Evolutionary conservation across 129 eudicot genomes (phyloP).

Genomic region (Chrysanthemum makinoi): DNA sequence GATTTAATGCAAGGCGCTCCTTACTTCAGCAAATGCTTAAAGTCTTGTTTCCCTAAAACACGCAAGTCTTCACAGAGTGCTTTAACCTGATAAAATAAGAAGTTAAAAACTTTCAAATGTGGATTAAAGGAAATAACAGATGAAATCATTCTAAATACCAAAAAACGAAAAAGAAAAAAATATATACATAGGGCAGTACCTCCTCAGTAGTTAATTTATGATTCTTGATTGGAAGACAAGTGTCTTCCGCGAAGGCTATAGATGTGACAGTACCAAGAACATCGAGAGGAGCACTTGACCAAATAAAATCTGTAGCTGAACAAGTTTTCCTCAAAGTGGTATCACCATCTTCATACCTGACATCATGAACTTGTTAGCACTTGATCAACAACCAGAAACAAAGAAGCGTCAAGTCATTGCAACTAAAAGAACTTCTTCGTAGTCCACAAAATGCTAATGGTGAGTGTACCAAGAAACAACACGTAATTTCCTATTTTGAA

Average conservation of each 20-base stretch:
- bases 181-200: constrained; percentile 26
- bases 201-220: constrained; percentile 84
- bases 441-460: neutral
- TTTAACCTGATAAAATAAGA: constrained; percentile 51
- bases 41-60: constrained; percentile 92
- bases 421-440: no score
- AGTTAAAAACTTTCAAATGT: neutral
- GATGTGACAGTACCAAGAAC: constrained; percentile 82
- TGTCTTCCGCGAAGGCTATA: constrained; percentile 53
- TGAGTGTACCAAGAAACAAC: neutral
- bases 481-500: neutral
- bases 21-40: constrained; percentile 87
- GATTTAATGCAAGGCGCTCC: neutral
- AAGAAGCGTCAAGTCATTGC: neutral
- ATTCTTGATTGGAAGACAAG: constrained; percentile 55
- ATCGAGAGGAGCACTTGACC: constrained; percentile 76
- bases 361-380: constrained; percentile 21
- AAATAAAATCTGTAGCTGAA: constrained; percentile 69
- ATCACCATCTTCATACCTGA: constrained; percentile 87
- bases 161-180: no score
- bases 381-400: neutral
- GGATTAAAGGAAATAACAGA: neutral
- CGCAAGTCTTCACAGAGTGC: constrained; percentile 89
- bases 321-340: constrained; percentile 63
- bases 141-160: neutral